Evolutionary conservation across 352 stramenopile genomes (phyloP).

Genomic region (Phytophthora pini): DNA sequence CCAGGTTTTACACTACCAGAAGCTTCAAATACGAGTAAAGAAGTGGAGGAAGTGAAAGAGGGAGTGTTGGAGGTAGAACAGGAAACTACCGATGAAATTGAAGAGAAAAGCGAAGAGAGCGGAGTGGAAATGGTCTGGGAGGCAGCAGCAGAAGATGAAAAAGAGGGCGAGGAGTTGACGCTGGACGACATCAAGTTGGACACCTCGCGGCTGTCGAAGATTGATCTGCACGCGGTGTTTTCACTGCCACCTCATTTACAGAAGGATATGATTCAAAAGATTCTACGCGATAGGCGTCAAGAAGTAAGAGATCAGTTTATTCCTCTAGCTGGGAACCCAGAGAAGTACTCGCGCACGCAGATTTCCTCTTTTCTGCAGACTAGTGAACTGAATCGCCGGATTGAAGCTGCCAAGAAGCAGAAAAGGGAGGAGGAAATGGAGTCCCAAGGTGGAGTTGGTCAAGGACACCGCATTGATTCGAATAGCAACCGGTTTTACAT

Average conservation of each 20-base stretch:
- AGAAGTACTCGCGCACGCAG: conserved; percentile 95
- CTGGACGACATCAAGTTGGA: conserved; percentile 71
- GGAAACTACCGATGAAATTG: conserved; percentile 9
- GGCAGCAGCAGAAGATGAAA: conserved; percentile 32
- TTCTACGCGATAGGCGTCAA: conserved; percentile 87
- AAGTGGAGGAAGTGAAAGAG: conserved; percentile 3
- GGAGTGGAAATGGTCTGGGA: conserved; percentile 20
- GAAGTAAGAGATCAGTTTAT: conserved; percentile 96
- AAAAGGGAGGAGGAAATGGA: conserved; percentile 65
- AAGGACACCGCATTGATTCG: conserved; percentile 84
- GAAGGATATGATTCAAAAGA: conserved; percentile 93
- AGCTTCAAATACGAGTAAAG: conserved; percentile 9
- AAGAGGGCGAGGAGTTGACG: conserved; percentile 45
- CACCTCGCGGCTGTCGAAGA: conserved; percentile 59
- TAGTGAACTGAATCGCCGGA: conserved; percentile 89
- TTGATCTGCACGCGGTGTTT: conserved; percentile 90
- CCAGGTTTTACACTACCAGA: conserved; percentile 63
- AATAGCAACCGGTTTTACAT: conserved; percentile 78
- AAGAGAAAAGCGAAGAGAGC: conserved; percentile 22
- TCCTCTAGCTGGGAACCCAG: conserved; percentile 92
- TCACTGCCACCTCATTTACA: conserved; percentile 88
- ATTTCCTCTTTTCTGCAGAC: conserved; percentile 95
- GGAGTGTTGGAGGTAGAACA: neutral
- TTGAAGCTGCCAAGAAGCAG: conserved; percentile 64
- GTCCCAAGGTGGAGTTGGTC: conserved; percentile 25